phyloP scores from a whole-genome alignment of 2,329 filamentous ascomycete species.

The Penicillium sp. region DNA sequence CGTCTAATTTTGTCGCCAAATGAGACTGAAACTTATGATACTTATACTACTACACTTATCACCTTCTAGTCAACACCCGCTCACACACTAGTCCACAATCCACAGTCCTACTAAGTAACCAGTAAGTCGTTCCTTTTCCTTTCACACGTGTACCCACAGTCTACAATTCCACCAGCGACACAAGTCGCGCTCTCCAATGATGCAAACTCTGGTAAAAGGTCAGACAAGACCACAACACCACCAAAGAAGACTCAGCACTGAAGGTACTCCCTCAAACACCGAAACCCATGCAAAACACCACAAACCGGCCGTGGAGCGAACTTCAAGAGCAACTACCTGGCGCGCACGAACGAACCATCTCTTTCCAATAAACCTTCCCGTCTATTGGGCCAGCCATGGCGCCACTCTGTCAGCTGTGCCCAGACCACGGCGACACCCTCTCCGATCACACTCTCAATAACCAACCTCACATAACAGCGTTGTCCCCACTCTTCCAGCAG shows the following conservation, averaged over 20 bases:
- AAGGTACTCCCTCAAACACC: conserved; percentile 22
- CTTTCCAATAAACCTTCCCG: background rate
- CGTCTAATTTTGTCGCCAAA: background rate
- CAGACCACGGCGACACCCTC: background rate
- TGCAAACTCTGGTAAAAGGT: conserved; percentile 49
- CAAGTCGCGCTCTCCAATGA: conserved; percentile 38
- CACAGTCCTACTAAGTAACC: background rate
- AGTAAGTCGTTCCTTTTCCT: conserved; percentile 5
- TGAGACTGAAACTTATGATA: background rate
- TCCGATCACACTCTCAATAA: background rate
- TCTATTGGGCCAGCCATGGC: background rate
- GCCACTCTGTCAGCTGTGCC: background rate
- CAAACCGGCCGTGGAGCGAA: background rate
- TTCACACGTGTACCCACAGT: background rate
- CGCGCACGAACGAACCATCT: background rate
- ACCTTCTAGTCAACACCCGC: background rate
- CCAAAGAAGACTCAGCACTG: conserved; percentile 13
- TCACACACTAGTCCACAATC: background rate
- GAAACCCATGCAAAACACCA: background rate
- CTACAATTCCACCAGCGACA: background rate
- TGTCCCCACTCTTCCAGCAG: conserved; percentile 8
- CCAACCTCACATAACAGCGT: background rate
- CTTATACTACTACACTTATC: background rate
- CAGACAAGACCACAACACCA: conserved; percentile 31
- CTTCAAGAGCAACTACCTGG: background rate